Evolutionary conservation across 75 land plant species (phyloP).

Genomic region (Cryptomeria japonica): DNA sequence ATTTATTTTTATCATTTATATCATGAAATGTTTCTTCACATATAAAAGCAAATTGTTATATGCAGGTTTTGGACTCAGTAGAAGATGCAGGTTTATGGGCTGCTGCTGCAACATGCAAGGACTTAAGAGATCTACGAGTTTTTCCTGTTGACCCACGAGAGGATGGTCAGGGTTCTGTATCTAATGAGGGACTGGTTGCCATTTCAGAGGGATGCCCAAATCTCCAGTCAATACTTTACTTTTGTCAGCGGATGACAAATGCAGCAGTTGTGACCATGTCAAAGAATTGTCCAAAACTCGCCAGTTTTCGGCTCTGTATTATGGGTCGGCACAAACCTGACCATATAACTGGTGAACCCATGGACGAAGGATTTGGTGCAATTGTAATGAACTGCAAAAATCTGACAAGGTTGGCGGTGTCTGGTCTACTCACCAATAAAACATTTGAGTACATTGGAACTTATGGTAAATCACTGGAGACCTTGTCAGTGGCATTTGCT

Average conservation of each 20-base stretch:
- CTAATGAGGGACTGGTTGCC: slow-evolving; percentile 78
- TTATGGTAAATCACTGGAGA: slow-evolving; percentile 75
- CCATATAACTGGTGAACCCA: slow-evolving; percentile 55
- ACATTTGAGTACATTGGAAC: slow-evolving; percentile 80
- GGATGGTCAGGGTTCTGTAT: slow-evolving; percentile 51
- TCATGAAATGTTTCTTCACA: neutral
- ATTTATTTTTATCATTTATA: neutral
- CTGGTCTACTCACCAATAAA: slow-evolving; percentile 81
- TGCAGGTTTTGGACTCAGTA: slow-evolving; percentile 74
- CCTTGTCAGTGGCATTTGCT: slow-evolving; percentile 94
- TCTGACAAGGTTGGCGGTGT: slow-evolving; percentile 76
- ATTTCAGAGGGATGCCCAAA: slow-evolving; percentile 90
- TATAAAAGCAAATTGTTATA: neutral
- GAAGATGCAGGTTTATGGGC: slow-evolving; percentile 77
- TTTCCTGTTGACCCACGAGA: slow-evolving; percentile 62
- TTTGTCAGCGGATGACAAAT: slow-evolving; percentile 94
- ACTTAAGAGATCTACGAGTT: slow-evolving; percentile 76
- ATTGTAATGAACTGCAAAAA: slow-evolving; percentile 80
- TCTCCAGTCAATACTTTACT: slow-evolving; percentile 76
- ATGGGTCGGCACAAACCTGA: slow-evolving; percentile 69
- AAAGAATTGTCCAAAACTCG: slow-evolving; percentile 64
- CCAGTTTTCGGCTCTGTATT: slow-evolving; percentile 87
- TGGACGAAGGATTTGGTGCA: slow-evolving; percentile 98
- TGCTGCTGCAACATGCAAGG: slow-evolving; percentile 70
- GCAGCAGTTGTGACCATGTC: slow-evolving; percentile 80